Evolutionary conservation across 106 monocot genomes (phyloP), one percentile per base, ranked within the genome.

Genomic region (Narthecium ossifragum): DNA sequence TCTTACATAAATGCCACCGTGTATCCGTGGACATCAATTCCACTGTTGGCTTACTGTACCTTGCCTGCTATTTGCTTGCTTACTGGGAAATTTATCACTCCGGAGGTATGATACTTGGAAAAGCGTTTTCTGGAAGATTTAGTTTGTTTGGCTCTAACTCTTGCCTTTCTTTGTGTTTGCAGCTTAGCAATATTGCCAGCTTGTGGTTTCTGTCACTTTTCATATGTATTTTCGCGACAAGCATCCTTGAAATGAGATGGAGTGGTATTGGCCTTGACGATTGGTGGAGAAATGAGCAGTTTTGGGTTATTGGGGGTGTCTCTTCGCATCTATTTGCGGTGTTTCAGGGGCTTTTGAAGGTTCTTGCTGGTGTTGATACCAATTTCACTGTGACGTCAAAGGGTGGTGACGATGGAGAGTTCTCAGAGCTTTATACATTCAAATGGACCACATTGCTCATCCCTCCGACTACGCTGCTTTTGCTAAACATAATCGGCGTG

Each of bases 401-500:
- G 57, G 78, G 32, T 3, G 69, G 79, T 2, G 87, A 88, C 7
- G 87, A 88, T 10, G 87, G 62, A 50, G 75, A 74, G 30, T 88
- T 88, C 27, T 67, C 87, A 0, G 87, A 88, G 69, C 78, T 88
- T 23, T 88, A 88, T 69, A 69, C 73, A 10, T 82, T 88, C 55
- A 88, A 88, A 40, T 88, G 87, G 87, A 88, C 87, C 13, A 82
- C 87, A 33, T 34, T 88, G 49, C 87, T 88, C 21, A 82, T 88
- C 62, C 87, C 87, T 21, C 87, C 87, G n/a, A 88, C 87, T 1
- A 88, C 82, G 6, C 40, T 88, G 36, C 87, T 88, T 13, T 50
- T 88, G 40, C 15, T 88, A 26, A 88, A 88, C 63, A 36, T 88
- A 12, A 76, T 88, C 46, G 87, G 87, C 26, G 82, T 88, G 18